Percentiles rank a stretch among this genome's conserved stretches.
Conservation (phyloP, 139 green algal genomes). For the Volvox africanus region DNA sequence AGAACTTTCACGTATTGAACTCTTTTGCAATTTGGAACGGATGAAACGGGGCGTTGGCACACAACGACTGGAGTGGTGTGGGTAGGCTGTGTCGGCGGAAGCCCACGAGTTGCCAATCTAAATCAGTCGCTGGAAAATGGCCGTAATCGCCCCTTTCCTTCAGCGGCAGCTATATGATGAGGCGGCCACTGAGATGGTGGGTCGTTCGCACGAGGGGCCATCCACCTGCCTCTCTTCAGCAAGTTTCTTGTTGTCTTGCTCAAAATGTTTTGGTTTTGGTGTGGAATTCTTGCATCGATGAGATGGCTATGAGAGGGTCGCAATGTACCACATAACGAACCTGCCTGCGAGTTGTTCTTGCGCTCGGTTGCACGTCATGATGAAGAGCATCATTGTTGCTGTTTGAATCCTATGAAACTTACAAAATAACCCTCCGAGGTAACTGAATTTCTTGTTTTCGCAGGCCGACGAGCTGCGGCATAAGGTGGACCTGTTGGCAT, state of each 20-base stretch:
- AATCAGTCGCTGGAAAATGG: not conserved
- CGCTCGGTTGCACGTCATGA: no score
- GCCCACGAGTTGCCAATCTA: not conserved
- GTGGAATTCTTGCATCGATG: no score
- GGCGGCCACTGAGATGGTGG: not conserved
- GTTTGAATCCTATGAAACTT: no score
- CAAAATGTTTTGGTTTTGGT: not conserved
- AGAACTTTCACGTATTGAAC: no score
- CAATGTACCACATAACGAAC: no score
- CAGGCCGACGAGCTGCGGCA: conserved; percentile 25
- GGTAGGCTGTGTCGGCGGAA: not conserved
- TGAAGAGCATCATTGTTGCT: no score
- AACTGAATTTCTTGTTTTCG: no score
- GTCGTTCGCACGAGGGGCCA: not conserved
- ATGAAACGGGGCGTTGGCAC: no score
- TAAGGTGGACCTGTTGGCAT: not conserved
- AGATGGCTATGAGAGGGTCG: no score
- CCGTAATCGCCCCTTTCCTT: conserved; percentile 11
- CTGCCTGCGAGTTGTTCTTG: no score
- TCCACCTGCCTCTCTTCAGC: not conserved
- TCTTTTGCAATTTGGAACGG: no score
- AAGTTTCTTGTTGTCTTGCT: not conserved
- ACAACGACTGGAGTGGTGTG: not conserved
- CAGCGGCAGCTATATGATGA: conserved; percentile 24
- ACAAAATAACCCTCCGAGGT: no score